Base-by-base conservation (phyloP, 495 filamentous ascomycete species). In the Neurospora sublineolata region DNA sequence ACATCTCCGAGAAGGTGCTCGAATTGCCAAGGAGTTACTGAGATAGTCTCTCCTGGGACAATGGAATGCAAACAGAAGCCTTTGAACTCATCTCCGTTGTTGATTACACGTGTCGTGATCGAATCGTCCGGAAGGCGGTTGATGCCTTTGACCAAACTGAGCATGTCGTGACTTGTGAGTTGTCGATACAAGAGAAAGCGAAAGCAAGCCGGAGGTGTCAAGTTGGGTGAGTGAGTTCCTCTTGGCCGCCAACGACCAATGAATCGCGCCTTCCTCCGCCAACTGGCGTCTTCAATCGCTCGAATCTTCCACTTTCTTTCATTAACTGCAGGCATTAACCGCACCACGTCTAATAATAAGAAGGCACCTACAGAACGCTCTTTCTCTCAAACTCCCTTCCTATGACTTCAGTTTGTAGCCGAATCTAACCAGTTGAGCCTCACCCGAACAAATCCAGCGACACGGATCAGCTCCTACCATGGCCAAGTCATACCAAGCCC, bases 1-100 rank as follows among this genome's bases (percentile, higher is more conserved):
- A 88, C 75, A 85, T 94, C n/a, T 87, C 86, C 30, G 91, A 94
- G 80, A 92, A 89, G 79, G 90, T 89, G 0, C 79, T 93, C 38
- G 79, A 80, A 11, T 78, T 89, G 41, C 88, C 89, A 1, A 75
- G 82, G 72, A 86, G 84, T 71, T 88, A 87, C 75, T 86, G 69
- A 72, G 6, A 33, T 18, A 30, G 14, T 42, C 23, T 5, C 52
- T 64, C 30, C 14, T 64, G 52, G 8, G 27, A 64, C 52, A 64
- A 33, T 18, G 52, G 52, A 60, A 64, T 36, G 27, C 52, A 64
- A 33, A 30, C 52, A 64, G 14, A 9, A 64, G 7, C 7, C 52
- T 64, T 64, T 33, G 27, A 64, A 18, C 27, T 33, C 3, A 18
- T 1, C 14, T 8, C 14, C 23, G 14, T 33, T 33, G 4, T 64